phyloP scores from a whole-genome alignment of 2,329 filamentous ascomycete species.

The Aspergillus novofumigatus region DNA sequence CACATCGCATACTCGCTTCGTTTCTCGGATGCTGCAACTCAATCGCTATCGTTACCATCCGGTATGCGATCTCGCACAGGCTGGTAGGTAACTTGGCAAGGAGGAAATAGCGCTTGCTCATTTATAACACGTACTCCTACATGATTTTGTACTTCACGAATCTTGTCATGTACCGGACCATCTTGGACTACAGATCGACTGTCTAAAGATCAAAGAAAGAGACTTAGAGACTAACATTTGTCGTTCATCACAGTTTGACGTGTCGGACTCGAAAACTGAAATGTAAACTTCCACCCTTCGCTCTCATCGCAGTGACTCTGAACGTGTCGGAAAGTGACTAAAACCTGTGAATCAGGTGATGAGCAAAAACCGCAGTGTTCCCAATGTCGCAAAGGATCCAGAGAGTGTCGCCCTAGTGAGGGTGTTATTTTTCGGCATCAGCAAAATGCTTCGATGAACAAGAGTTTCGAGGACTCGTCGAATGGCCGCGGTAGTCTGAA shows the following conservation, averaged over 20 bases:
- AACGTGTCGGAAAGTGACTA: slow-evolving; percentile 4
- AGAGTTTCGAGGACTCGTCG: slow-evolving; percentile 38
- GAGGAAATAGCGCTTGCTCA: neutral
- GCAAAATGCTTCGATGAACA: slow-evolving; percentile 66
- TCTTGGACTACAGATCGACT: neutral
- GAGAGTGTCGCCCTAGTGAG: slow-evolving; percentile 58
- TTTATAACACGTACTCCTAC: neutral
- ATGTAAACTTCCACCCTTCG: slow-evolving; percentile 37
- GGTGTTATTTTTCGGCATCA: slow-evolving; percentile 65
- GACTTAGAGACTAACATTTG: slow-evolving; percentile 1
- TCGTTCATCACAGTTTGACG: slow-evolving; percentile 41
- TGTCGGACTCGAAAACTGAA: slow-evolving; percentile 61
- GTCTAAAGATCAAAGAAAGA: neutral
- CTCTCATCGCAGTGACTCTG: neutral
- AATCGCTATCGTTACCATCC: slow-evolving; percentile 20
- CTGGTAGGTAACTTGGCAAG: slow-evolving; percentile 30
- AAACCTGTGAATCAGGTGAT: slow-evolving; percentile 34
- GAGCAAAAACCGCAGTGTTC: slow-evolving; percentile 59
- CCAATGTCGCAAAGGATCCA: slow-evolving; percentile 57
- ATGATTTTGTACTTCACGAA: neutral
- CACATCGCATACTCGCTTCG: slow-evolving; percentile 3
- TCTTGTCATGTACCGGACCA: neutral
- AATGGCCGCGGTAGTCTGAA: slow-evolving; percentile 47
- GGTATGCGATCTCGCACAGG: slow-evolving; percentile 44
- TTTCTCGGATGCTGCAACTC: slow-evolving; percentile 24